Evolutionary conservation across 2,329 filamentous ascomycete species (phyloP).

Genomic region (Epichloe festucae): DNA sequence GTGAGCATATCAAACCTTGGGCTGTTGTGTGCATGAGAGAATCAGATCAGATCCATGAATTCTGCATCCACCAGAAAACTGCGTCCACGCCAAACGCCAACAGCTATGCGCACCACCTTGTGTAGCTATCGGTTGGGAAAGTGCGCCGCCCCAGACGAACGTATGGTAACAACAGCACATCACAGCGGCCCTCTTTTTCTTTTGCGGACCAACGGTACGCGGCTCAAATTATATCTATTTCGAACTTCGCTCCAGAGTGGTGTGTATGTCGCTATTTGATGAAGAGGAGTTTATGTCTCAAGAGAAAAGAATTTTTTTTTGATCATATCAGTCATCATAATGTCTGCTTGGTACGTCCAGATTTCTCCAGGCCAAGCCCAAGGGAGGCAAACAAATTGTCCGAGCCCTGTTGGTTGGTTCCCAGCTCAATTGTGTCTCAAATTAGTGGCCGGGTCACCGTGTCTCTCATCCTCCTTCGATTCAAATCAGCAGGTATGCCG

Average conservation of each 20-base stretch:
- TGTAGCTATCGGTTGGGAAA: too few relatives aligned
- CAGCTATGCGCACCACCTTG: too few relatives aligned
- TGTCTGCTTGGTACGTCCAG: background rate
- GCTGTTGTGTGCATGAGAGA: too few relatives aligned
- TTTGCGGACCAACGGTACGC: background rate
- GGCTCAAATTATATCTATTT: background rate
- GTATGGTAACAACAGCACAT: background rate
- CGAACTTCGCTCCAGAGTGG: background rate
- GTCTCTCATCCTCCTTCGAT: conserved; percentile 6
- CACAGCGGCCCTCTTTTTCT: background rate
- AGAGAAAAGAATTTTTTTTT: too few relatives aligned
- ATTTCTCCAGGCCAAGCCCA: background rate
- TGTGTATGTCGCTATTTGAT: conserved; percentile 1
- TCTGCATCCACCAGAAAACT: too few relatives aligned
- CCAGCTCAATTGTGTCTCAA: background rate
- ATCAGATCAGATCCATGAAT: too few relatives aligned
- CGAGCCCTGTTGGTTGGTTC: too few relatives aligned
- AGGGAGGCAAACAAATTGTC: background rate
- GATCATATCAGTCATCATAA: conserved; percentile 4
- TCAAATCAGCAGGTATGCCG: conserved; percentile 3
- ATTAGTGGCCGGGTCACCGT: conserved; percentile 6
- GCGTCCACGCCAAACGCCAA: too few relatives aligned
- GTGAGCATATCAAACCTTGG: too few relatives aligned
- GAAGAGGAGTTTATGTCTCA: conserved; percentile 1
- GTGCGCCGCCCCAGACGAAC: background rate